Conservation (phyloP, 257 asterid species). For the Salvia hispanica region DNA sequence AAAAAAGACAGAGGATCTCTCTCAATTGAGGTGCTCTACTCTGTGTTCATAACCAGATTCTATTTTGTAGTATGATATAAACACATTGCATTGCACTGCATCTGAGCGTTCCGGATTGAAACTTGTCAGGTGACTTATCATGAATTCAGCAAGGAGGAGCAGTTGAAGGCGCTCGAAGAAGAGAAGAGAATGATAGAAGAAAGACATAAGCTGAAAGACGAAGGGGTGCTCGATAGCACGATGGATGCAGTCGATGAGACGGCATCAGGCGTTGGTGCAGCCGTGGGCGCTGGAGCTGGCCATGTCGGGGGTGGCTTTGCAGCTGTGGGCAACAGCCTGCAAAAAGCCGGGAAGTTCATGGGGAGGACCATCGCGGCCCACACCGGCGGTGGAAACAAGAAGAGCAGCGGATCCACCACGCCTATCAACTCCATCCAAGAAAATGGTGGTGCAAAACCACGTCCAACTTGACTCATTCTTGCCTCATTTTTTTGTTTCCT, state of each 20-base stretch:
- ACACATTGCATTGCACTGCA: too few relatives aligned
- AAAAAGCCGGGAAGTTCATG: constrained; percentile 78
- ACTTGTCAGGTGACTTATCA: constrained; percentile 59
- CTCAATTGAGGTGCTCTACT: constrained; percentile 50
- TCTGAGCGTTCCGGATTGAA: not conserved
- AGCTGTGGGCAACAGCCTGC: constrained; percentile 67
- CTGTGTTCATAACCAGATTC: not conserved
- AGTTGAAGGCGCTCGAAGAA: constrained; percentile 73
- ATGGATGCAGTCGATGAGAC: constrained; percentile 83
- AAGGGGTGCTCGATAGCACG: constrained; percentile 83
- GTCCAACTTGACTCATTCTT: constrained; percentile 22
- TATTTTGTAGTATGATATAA: too few relatives aligned
- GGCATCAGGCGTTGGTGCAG: constrained; percentile 37
- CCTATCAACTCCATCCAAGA: constrained; percentile 55
- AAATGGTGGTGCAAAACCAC: constrained; percentile 67
- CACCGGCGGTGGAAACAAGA: constrained; percentile 43
- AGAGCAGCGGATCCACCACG: constrained; percentile 55
- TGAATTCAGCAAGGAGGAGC: constrained; percentile 78
- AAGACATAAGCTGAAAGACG: constrained; percentile 77
- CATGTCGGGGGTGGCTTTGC: constrained; percentile 67
- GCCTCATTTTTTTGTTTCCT: not conserved
- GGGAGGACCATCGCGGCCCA: constrained; percentile 64
- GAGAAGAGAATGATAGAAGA: constrained; percentile 75
- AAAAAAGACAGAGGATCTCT: constrained; percentile 80
- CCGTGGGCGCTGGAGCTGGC: constrained; percentile 55